Base-by-base conservation (phyloP, 257 asterid genomes). In the Jacaranda mimosifolia region DNA sequence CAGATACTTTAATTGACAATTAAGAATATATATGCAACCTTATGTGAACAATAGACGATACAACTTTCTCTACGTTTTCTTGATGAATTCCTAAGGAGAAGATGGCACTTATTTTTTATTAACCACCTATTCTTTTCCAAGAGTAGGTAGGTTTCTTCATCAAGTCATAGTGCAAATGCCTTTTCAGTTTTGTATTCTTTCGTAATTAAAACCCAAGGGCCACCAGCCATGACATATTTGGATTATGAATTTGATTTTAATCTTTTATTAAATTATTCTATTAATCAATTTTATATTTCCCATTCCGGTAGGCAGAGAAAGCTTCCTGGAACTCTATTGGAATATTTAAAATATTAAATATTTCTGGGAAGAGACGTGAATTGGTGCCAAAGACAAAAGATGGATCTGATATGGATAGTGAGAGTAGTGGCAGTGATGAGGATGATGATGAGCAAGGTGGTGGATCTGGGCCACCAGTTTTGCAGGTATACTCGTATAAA, bases 321-420 rank as follows among this genome's bases (percentile, higher is more conserved):
- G 82, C 94, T 74, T 70, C 96, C 42, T 81, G 87, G 85, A 96
- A 96, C 84, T 88, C 74, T 38, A 91, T 96, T 79, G 96, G 88
- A 59, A 82, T 93, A 76, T 90, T 85, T 67, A 96, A 96, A 87
- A 7, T 93, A 64, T 83, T 89, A 18, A 91, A 91, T 63, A 76
- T 96, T 75, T 93, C 98, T 39, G 99, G 99, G 15, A 96, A 91
- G 87, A 93, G 90, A 66, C 94, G 93, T 18, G 91, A 85, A 9
- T 71, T 90, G 53, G 82, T 90, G 77, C 97, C 98, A 3, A 87
- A 85, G 58, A 87, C 86, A 39, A 64, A 70, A 15, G 97, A 86
- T 70, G 96, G 82, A 63, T 56, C 92, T 70, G 99, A 86, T 70
- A 91, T 88, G 93, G 97, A 92, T 10, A 83, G 93, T 53, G 95